Evolutionary conservation across 202 grass and related monocot species (phyloP), one percentile per base, ranked within the genome.

Genomic region (Schoenoplectus triqueter): DNA sequence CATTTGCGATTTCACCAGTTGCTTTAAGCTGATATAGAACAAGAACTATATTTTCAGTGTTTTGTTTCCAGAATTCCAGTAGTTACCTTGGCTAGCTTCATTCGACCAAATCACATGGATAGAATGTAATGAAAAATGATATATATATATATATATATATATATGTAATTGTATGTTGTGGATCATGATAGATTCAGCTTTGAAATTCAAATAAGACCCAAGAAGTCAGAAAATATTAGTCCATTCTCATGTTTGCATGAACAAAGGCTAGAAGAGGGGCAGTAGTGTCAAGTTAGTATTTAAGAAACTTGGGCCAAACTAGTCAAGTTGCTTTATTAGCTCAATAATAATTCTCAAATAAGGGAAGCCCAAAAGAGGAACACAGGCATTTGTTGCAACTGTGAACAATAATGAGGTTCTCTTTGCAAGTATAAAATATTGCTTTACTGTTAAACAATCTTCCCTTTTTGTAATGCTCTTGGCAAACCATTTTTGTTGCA

Each of bases 401-500:
- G 42, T 70, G 84, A 88, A 86, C 2, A 56, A 69, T 72, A 19
- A 17, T 66, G 69, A 59, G 31, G 48, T 31, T 2, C 7, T 54
- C 22, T 4, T 17, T 41, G 13, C 11, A 59, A 59, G 52, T 41
- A 59, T 0, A 78, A 63, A 40, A 66, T 47, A 48, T 63, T 21
- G 0, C 4, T 75, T 48, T 82, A 22, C 7, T 9, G 10, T 69
- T 63, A n/a, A 21, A 50, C 15, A 59, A 59, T 59, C 15, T 59
- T 13, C 4, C 64, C 39, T 85, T 50, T 81, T 21, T 19, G 45
- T 48, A 61, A 66, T 88, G 22, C 64, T 63, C 21, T 85, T 57
- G 59, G 88, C 50, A 80, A 39, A 17, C 79, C 70, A 19, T n/a
- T 78, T 66, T 46, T 71, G 15, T 66, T 83, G 83, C 87, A 98